phyloP scores from a whole-genome alignment of 495 filamentous ascomycete genomes.

The Neurospora tetraspora region DNA sequence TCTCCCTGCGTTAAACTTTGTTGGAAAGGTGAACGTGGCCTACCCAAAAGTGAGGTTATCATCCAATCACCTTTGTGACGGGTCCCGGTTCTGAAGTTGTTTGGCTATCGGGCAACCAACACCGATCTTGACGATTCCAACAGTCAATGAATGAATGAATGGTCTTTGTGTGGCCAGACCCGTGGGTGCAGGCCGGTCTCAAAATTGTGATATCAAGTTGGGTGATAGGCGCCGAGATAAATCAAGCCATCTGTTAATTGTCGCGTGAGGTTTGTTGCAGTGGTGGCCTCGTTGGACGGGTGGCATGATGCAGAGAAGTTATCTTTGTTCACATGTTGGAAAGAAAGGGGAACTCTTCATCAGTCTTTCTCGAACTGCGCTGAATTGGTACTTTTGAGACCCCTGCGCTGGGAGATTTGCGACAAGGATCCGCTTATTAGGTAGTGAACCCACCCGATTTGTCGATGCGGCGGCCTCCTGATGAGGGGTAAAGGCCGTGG shows the following conservation, averaged over 20 bases:
- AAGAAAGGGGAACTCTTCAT: neutral
- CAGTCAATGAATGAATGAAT: neutral
- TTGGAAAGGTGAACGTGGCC: neutral
- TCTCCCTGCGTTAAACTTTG: neutral
- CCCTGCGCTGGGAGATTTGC: conserved; percentile 6
- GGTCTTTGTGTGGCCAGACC: neutral
- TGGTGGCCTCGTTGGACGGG: neutral
- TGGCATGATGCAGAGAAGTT: neutral
- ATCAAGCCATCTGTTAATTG: neutral
- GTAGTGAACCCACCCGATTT: neutral
- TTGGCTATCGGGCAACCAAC: neutral
- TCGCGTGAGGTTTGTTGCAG: neutral
- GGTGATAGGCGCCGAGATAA: neutral
- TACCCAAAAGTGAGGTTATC: neutral
- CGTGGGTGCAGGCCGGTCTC: neutral
- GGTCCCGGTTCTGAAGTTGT: neutral
- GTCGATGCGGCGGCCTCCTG: conserved; percentile 5
- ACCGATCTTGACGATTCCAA: neutral
- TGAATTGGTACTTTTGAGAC: neutral
- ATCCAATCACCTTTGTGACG: neutral
- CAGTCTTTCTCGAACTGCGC: neutral
- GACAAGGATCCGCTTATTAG: conserved; percentile 3
- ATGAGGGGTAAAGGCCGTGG: neutral
- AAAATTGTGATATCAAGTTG: neutral
- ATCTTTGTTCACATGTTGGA: neutral